Evolutionary conservation across 1,284 basidiomycete genomes (phyloP).

Genomic region (Cryptococcus neoformans): DNA sequence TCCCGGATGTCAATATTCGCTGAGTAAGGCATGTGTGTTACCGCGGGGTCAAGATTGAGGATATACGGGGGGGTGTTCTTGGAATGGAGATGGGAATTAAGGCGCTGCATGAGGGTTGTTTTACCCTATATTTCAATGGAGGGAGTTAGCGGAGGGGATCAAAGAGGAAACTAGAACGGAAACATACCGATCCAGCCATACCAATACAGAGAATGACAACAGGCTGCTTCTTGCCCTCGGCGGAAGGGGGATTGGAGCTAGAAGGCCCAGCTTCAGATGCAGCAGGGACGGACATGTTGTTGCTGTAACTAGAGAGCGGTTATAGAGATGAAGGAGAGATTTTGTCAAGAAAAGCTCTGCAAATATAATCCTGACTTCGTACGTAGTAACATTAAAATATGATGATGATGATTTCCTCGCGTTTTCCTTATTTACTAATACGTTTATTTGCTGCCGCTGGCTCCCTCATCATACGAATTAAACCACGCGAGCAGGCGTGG

Average conservation of each 20-base stretch:
- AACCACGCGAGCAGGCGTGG: too few species aligned
- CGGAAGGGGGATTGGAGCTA: neutral
- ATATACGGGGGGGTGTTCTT: constrained; percentile 75
- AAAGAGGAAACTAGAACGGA: neutral
- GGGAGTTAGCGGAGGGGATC: neutral
- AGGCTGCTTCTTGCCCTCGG: constrained; percentile 56
- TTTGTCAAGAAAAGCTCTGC: too few species aligned
- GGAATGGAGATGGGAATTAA: constrained; percentile 79
- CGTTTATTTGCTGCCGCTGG: too few species aligned
- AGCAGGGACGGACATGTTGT: too few species aligned
- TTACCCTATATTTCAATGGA: constrained; percentile 63
- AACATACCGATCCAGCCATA: constrained; percentile 49
- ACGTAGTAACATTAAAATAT: too few species aligned
- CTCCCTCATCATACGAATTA: too few species aligned
- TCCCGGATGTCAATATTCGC: constrained; percentile 98
- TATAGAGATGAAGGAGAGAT: too few species aligned
- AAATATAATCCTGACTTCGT: too few species aligned
- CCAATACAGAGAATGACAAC: constrained; percentile 76
- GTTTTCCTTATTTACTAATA: too few species aligned
- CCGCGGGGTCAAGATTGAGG: constrained; percentile 96
- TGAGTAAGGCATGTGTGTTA: constrained; percentile 83
- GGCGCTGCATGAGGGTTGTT: constrained; percentile 92
- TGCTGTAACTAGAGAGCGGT: too few species aligned
- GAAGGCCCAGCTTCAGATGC: neutral
- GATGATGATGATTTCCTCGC: too few species aligned